phyloP scores from a whole-genome alignment of 164 flowering plant genomes.

The Buxus sempervirens region DNA sequence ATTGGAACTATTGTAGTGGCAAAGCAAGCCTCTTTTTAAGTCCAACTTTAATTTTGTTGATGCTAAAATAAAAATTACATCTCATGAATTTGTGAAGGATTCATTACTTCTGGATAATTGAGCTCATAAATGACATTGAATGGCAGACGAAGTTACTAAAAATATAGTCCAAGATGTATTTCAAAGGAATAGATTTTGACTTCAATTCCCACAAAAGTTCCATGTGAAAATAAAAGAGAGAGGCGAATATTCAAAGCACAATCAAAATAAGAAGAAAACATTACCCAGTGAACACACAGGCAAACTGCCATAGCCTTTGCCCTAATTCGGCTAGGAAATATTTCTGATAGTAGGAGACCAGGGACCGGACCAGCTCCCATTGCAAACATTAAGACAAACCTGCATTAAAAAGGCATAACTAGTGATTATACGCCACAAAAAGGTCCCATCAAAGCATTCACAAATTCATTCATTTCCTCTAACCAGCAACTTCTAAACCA shows the following conservation, averaged over 20 bases:
- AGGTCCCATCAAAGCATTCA: not conserved
- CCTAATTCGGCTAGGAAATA: slow-evolving; percentile 75
- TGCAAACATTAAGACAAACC: slow-evolving; percentile 87
- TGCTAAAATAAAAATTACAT: too few species aligned
- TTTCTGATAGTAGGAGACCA: slow-evolving; percentile 85
- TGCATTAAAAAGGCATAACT: slow-evolving; percentile 29
- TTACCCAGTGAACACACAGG: slow-evolving; percentile 97
- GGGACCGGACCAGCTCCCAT: slow-evolving; percentile 98
- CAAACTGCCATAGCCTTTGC: slow-evolving; percentile 96
- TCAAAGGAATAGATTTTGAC: not conserved
- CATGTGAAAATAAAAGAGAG: not conserved
- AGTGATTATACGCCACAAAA: not conserved
- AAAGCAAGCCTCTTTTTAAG: too few species aligned
- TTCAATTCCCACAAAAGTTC: not conserved
- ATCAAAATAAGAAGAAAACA: slow-evolving; percentile 1
- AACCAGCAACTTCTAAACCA: not conserved
- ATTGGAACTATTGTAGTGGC: too few species aligned
- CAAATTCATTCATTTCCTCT: not conserved
- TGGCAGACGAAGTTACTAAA: too few species aligned
- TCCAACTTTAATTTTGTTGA: too few species aligned
- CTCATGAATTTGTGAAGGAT: too few species aligned
- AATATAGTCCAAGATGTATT: too few species aligned
- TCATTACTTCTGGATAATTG: too few species aligned
- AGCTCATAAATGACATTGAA: too few species aligned
- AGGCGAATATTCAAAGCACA: not conserved